Conservation (phyloP, 805 yeast species). For the Kazachstania africana region DNA sequence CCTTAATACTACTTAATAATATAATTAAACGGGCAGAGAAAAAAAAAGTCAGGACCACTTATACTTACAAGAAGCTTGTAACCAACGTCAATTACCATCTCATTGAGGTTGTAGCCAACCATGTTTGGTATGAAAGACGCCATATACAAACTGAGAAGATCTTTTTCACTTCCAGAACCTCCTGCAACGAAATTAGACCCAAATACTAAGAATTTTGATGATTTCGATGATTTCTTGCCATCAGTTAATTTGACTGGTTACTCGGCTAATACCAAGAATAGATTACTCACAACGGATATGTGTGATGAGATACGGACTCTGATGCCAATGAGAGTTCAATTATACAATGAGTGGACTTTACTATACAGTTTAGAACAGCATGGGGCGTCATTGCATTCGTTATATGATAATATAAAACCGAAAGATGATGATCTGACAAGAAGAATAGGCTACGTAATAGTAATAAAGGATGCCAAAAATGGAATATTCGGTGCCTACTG, state of each 20-base stretch:
- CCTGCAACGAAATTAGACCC: conserved; percentile 1
- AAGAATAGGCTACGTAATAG: conserved; percentile 60
- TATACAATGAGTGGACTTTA: conserved; percentile 66
- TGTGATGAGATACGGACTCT: conserved; percentile 65
- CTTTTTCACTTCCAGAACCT: conserved; percentile 5
- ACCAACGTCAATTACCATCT: too few relatives aligned
- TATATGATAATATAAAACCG: conserved; percentile 49
- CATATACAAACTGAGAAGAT: conserved; percentile 7
- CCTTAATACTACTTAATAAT: too few relatives aligned
- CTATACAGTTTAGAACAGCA: conserved; percentile 82
- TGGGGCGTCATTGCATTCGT: conserved; percentile 75
- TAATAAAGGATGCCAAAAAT: conserved; percentile 53
- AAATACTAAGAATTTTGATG: neutral
- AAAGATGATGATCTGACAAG: conserved; percentile 28
- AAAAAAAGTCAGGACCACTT: too few relatives aligned
- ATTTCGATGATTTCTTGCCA: conserved; percentile 33
- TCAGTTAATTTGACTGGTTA: conserved; percentile 54
- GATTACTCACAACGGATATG: conserved; percentile 45
- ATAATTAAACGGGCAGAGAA: too few relatives aligned
- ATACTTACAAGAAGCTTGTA: too few relatives aligned
- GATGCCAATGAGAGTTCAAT: conserved; percentile 69
- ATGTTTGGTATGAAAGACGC: conserved; percentile 13
- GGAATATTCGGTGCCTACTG: conserved; percentile 68
- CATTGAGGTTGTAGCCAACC: too few relatives aligned
- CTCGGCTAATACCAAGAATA: conserved; percentile 40